Percentiles rank a stretch among this genome's conserved stretches.
phyloP scores from a whole-genome alignment of 1,284 basidiomycete genomes.

The Ganoderma resinaceum region DNA sequence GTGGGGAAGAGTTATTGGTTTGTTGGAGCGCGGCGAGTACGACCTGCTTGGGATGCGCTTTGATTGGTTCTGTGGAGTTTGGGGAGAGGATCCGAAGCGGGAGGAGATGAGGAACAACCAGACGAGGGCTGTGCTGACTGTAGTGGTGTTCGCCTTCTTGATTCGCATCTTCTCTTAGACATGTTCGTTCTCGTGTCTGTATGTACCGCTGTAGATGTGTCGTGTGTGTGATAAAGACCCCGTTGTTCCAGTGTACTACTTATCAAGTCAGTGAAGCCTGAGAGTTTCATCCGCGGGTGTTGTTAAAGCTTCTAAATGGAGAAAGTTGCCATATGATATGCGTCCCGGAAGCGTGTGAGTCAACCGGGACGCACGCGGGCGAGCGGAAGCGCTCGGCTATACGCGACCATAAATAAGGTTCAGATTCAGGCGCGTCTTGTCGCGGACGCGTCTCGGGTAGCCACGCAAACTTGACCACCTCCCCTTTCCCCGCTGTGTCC shows the following conservation, averaged over 20 bases:
- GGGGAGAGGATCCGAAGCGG: constrained; percentile 47
- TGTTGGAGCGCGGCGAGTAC: constrained; percentile 52
- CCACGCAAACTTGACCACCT: constrained; percentile 27
- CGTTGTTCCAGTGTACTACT: too few relatives aligned
- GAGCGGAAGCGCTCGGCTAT: constrained; percentile 22
- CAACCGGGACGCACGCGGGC: background rate
- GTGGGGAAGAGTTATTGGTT: constrained; percentile 53
- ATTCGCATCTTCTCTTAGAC: background rate
- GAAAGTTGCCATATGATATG: background rate
- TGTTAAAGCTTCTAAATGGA: background rate
- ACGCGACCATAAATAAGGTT: constrained; percentile 35
- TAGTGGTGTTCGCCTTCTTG: constrained; percentile 7
- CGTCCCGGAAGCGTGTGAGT: background rate
- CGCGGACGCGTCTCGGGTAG: constrained; percentile 30
- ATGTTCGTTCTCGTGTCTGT: background rate
- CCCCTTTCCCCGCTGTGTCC: constrained; percentile 7
- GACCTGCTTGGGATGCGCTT: constrained; percentile 50
- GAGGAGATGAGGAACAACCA: constrained; percentile 52
- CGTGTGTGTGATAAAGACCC: too few relatives aligned
- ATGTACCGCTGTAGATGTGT: background rate
- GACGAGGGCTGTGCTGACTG: constrained; percentile 36
- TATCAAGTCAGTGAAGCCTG: too few relatives aligned
- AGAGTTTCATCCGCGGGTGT: too few relatives aligned
- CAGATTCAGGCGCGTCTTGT: constrained; percentile 34
- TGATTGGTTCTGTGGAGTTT: constrained; percentile 59